Conservation (phyloP, 2,329 filamentous ascomycete species). For the Cladophialophora bantiana region DNA sequence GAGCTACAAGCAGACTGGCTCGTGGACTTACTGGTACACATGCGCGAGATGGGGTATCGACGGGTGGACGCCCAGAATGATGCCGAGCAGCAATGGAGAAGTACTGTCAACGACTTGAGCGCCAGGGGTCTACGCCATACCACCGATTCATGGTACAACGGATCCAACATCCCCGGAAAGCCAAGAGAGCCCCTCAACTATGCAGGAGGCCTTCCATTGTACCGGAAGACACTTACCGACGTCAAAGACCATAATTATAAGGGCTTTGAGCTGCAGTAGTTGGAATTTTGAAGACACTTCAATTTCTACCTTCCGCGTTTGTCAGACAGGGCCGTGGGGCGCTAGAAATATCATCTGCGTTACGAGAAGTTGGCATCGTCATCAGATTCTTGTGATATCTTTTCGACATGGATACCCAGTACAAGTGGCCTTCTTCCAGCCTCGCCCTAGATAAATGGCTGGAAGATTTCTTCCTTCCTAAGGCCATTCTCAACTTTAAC, state of each 20-base stretch:
- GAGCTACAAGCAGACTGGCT: slow-evolving; percentile 65
- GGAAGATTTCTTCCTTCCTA: too few relatives aligned
- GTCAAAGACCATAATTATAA: slow-evolving; percentile 28
- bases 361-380: too few relatives aligned
- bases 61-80: not conserved
- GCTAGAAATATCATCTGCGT: too few relatives aligned
- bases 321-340: too few relatives aligned
- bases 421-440: too few relatives aligned
- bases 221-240: slow-evolving; percentile 29
- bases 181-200: slow-evolving; percentile 56
- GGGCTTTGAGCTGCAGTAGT: slow-evolving; percentile 7
- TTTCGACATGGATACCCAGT: too few relatives aligned
- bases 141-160: slow-evolving; percentile 61
- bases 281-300: too few relatives aligned
- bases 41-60: slow-evolving; percentile 20
- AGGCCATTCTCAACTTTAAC: too few relatives aligned
- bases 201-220: slow-evolving; percentile 30
- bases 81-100: slow-evolving; percentile 44
- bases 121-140: slow-evolving; percentile 38
- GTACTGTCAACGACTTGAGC: slow-evolving; percentile 19
- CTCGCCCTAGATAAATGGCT: too few relatives aligned
- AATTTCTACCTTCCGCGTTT: too few relatives aligned
- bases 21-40: slow-evolving; percentile 14
- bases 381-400: too few relatives aligned
- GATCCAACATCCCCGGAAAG: slow-evolving; percentile 62